Evolutionary conservation across 345 rosid genomes (phyloP).

Genomic region (Aquilaria malaccensis): DNA sequence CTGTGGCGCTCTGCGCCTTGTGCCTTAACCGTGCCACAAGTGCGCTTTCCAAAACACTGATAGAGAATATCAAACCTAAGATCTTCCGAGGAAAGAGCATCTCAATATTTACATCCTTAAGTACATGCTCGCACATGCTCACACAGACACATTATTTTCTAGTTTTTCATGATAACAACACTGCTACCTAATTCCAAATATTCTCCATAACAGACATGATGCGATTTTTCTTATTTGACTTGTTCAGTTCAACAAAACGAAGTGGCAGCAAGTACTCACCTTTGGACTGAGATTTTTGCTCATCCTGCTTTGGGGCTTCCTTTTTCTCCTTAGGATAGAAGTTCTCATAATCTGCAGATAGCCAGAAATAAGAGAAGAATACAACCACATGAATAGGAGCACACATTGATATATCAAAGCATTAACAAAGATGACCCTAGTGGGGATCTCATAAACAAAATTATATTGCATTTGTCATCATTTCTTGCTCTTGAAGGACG

Average conservation of each 20-base stretch:
- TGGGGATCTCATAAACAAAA: background rate
- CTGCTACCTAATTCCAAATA: too few relatives aligned
- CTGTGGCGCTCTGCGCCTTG: too few relatives aligned
- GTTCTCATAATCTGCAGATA: slow-evolving; percentile 72
- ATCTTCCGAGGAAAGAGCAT: too few relatives aligned
- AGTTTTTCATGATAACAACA: too few relatives aligned
- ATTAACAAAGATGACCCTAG: slow-evolving; percentile 10
- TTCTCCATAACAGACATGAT: too few relatives aligned
- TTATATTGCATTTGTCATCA: slow-evolving; percentile 11
- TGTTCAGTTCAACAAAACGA: background rate
- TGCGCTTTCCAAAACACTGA: too few relatives aligned
- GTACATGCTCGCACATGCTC: too few relatives aligned
- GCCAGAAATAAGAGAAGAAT: background rate
- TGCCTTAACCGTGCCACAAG: too few relatives aligned
- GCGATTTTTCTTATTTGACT: background rate
- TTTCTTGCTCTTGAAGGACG: background rate
- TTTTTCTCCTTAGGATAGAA: slow-evolving; percentile 79
- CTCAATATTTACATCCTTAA: too few relatives aligned
- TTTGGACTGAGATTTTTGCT: slow-evolving; percentile 77
- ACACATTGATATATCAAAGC: slow-evolving; percentile 13
- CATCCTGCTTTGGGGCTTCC: slow-evolving; percentile 67
- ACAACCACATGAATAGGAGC: background rate
- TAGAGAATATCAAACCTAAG: too few relatives aligned
- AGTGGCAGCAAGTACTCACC: slow-evolving; percentile 25
- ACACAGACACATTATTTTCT: too few relatives aligned